phyloP scores from a whole-genome alignment of 805 yeast species.

The Scheffersomyces stipitis region DNA sequence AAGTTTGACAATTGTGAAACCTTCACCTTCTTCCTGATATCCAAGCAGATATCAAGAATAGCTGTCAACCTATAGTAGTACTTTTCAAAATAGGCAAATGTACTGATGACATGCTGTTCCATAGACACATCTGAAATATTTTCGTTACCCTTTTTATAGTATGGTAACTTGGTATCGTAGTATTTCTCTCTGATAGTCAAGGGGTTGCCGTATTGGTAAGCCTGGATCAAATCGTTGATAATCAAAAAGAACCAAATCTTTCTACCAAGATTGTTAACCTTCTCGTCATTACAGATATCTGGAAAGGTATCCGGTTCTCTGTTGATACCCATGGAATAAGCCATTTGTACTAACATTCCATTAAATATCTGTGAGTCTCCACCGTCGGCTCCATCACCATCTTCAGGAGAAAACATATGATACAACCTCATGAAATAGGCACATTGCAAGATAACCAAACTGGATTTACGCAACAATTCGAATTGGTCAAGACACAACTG shows the following conservation, averaged over 20 bases:
- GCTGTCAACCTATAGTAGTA: conserved; percentile 28
- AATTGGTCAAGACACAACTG: conserved; percentile 37
- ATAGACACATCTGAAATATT: conserved; percentile 32
- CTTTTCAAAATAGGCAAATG: conserved; percentile 26
- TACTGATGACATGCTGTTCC: conserved; percentile 36
- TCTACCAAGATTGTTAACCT: conserved; percentile 45
- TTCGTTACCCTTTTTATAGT: conserved; percentile 32
- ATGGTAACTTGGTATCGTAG: conserved; percentile 31
- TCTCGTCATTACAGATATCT: conserved; percentile 25
- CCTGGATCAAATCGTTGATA: conserved; percentile 29
- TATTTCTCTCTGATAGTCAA: conserved; percentile 24
- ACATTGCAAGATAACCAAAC: conserved; percentile 57
- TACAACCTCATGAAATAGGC: conserved; percentile 57
- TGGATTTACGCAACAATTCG: conserved; percentile 41
- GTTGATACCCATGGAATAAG: conserved; percentile 47
- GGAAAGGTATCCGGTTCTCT: conserved; percentile 47
- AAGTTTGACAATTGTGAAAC: conserved; percentile 17
- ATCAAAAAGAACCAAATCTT: conserved; percentile 52
- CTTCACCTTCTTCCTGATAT: conserved; percentile 16
- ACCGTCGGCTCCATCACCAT: conserved; percentile 58
- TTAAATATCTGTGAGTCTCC: conserved; percentile 53
- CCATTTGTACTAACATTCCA: conserved; percentile 39
- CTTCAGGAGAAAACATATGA: conserved; percentile 58
- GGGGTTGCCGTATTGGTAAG: conserved; percentile 36
- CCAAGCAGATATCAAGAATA: conserved; percentile 22